These are phyloP conservation scores for Amylocystis lapponica DNA, from an alignment of 768 basidiomycete species.

Conservation along the genomic window DNA sequence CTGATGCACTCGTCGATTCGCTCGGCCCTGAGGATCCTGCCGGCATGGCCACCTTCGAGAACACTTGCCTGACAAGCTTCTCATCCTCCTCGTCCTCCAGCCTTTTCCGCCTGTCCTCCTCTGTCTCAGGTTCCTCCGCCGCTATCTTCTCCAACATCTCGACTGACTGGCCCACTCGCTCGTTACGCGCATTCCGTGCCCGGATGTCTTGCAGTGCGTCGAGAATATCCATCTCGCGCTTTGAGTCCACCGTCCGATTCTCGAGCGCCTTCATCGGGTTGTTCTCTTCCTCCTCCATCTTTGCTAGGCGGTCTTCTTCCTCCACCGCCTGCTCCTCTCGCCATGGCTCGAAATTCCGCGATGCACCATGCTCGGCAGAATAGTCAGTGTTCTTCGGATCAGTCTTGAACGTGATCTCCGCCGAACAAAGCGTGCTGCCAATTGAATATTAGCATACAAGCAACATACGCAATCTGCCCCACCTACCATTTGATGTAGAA, in stretches of 20 bases:
- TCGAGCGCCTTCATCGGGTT: conserved; percentile 97
- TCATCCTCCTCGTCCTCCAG: conserved; percentile 90
- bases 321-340: conserved; percentile 72
- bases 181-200: conserved; percentile 82
- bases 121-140: conserved; percentile 67
- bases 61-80: conserved; percentile 78
- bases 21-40: conserved; percentile 8
- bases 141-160: conserved; percentile 61
- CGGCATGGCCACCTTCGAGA: conserved; percentile 62
- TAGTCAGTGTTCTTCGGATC: conserved; percentile 98
- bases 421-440: conserved; percentile 84
- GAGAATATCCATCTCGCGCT: conserved; percentile 97
- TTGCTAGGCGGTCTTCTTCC: conserved; percentile 80
- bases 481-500: conserved; percentile 89
- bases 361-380: conserved; percentile 90
- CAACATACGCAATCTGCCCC: conserved; percentile 25
- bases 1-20: conserved; percentile 3
- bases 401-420: conserved; percentile 99
- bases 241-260: conserved; percentile 86
- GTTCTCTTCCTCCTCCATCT: conserved; percentile 88
- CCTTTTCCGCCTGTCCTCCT: conserved; percentile 66
- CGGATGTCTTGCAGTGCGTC: conserved; percentile 93
- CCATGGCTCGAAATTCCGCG: conserved; percentile 98
- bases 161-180: conserved; percentile 71
- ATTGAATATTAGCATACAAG: conserved; percentile 11